These are phyloP conservation scores for Kandelia obovata DNA, from an alignment of 345 rosid species.

Conservation along the genomic window DNA sequence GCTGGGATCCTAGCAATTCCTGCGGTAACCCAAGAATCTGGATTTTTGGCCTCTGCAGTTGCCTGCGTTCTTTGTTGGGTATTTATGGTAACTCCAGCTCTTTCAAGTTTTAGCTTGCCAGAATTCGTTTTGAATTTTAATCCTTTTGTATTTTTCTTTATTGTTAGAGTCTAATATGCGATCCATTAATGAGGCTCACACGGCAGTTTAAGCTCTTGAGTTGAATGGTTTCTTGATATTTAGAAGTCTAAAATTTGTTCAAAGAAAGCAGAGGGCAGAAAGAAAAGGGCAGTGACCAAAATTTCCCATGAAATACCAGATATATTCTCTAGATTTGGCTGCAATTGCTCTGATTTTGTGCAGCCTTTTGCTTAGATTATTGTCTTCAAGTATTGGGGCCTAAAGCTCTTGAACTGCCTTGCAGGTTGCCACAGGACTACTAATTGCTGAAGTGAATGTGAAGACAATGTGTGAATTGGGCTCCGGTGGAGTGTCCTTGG, in stretches of 20 bases:
- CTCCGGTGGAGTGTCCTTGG: slow-evolving; percentile 90
- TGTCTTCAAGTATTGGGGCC: too few species aligned
- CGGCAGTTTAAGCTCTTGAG: too few species aligned
- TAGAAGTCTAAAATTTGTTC: too few species aligned
- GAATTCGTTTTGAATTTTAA: too few species aligned
- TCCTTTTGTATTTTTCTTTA: too few species aligned
- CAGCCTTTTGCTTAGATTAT: background rate
- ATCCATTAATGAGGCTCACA: too few species aligned
- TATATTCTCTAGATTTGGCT: too few species aligned
- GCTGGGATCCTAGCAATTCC: slow-evolving; percentile 95
- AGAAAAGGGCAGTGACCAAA: too few species aligned
- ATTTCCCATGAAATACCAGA: too few species aligned
- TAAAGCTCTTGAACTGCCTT: background rate
- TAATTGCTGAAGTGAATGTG: slow-evolving; percentile 86
- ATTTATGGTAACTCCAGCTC: slow-evolving; percentile 52
- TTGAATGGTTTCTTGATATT: too few species aligned
- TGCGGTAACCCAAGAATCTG: slow-evolving; percentile 86
- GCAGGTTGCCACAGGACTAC: slow-evolving; percentile 86
- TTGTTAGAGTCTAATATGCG: too few species aligned
- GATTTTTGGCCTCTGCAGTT: slow-evolving; percentile 76
- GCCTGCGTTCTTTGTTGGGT: slow-evolving; percentile 75
- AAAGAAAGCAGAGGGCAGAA: too few species aligned
- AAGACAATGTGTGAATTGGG: slow-evolving; percentile 91
- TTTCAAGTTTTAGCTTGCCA: background rate
- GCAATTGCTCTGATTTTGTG: background rate